These are phyloP conservation scores for Trichoderma pleuroti DNA, from an alignment of 2,329 filamentous ascomycete genomes.

Conservation along the genomic window DNA sequence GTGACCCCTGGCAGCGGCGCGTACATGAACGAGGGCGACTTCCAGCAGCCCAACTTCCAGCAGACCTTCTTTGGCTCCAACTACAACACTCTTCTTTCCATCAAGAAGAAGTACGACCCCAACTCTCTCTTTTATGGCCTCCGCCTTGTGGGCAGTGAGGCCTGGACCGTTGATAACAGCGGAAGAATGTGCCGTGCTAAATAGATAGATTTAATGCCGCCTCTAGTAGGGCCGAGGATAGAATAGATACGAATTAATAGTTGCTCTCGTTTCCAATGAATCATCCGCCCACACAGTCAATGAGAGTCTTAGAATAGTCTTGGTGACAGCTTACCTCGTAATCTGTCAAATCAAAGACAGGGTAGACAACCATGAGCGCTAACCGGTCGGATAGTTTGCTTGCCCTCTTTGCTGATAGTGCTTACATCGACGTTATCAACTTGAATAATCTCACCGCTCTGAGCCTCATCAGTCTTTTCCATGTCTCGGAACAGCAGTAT, in stretches of 20 bases:
- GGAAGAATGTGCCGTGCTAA: constrained; percentile 22
- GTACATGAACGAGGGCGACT: constrained; percentile 52
- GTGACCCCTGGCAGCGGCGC: constrained; percentile 39
- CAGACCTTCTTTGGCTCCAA: constrained; percentile 46
- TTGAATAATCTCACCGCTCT: background rate
- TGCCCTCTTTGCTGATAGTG: background rate
- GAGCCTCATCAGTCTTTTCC: background rate
- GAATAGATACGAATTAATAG: too few species aligned
- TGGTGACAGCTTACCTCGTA: background rate
- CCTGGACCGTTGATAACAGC: constrained; percentile 39
- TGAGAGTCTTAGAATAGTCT: background rate
- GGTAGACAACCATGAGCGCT: background rate
- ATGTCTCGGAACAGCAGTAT: background rate
- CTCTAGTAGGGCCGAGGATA: background rate
- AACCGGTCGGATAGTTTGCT: background rate
- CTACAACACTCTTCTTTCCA: constrained; percentile 37
- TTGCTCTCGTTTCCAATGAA: background rate
- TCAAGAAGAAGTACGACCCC: constrained; percentile 51
- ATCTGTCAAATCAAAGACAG: background rate
- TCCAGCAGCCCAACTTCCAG: constrained; percentile 44
- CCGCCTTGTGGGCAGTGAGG: constrained; percentile 49
- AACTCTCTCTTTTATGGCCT: constrained; percentile 46
- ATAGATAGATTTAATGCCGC: background rate
- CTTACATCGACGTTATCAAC: background rate
- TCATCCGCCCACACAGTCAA: background rate